Percentiles rank a stretch among this genome's conserved stretches.
These are phyloP conservation scores for Chytriomyces hyalinus DNA, from an alignment of 192 early-diverging fungal genomes.

Conservation along the genomic window DNA sequence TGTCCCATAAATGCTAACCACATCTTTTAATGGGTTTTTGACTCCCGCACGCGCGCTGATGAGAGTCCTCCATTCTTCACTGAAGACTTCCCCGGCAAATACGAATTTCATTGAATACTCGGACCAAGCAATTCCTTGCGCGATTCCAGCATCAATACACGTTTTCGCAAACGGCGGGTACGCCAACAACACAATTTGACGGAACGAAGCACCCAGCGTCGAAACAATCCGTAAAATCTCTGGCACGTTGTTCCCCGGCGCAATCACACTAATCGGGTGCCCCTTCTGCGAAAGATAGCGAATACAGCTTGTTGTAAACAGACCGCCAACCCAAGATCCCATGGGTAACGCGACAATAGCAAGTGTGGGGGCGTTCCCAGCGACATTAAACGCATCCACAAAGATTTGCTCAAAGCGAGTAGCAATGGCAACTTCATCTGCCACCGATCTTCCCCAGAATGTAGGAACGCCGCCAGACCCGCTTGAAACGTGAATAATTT, in stretches of 20 bases:
- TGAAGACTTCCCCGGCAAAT: conserved; percentile 46
- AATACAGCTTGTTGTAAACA: conserved; percentile 31
- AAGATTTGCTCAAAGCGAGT: conserved; percentile 36
- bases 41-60: conserved; percentile 21
- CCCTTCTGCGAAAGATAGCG: conserved; percentile 27
- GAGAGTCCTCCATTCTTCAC: conserved; percentile 42
- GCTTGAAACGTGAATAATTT: conserved; percentile 31
- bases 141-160: conserved; percentile 9
- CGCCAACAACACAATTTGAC: conserved; percentile 25
- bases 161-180: conserved; percentile 33
- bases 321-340: conserved; percentile 38
- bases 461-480: conserved; percentile 34
- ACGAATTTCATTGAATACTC: conserved; percentile 26
- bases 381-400: conserved; percentile 18
- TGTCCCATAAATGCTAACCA: conserved; percentile 50
- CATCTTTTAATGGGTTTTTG: conserved; percentile 14
- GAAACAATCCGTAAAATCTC: conserved; percentile 35
- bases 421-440: conserved; percentile 27
- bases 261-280: conserved; percentile 27
- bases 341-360: conserved; percentile 29
- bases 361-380: conserved; percentile 15
- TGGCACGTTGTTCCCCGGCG: conserved; percentile 29
- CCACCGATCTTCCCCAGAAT: conserved; percentile 17
- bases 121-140: conserved; percentile 6
- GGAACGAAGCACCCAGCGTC: conserved; percentile 17